Percentiles rank a stretch among this genome's conserved stretches.
Conservation (phyloP, 768 basidiomycete species). For the Leccinum variicolor region DNA sequence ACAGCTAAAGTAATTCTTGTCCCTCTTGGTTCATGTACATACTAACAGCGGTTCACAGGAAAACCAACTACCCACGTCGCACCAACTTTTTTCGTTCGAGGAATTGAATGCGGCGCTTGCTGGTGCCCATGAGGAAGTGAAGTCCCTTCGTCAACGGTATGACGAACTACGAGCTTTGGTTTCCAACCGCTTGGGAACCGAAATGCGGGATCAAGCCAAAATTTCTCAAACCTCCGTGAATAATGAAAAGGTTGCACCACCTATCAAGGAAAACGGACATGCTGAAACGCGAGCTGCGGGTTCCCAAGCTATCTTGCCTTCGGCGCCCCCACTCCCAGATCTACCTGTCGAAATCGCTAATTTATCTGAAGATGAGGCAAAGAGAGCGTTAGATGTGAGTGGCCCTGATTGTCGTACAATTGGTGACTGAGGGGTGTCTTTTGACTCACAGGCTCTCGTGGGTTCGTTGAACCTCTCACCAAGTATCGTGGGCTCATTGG, state of each 20-base stretch:
- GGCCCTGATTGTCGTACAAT: neutral
- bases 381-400: conserved; percentile 22
- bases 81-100: conserved; percentile 22
- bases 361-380: conserved; percentile 25
- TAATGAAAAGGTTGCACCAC: neutral
- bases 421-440: neutral
- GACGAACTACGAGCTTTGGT: conserved; percentile 22
- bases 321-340: neutral
- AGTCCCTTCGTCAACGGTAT: conserved; percentile 23
- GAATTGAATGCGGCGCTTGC: conserved; percentile 24
- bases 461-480: conserved; percentile 14
- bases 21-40: neutral
- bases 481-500: neutral
- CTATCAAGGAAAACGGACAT: neutral
- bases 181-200: conserved; percentile 9
- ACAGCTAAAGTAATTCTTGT: conserved; percentile 7
- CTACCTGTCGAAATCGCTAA: conserved; percentile 12
- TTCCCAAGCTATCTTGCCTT: neutral
- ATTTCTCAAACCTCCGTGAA: neutral
- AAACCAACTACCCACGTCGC: neutral
- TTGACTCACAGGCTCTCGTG: conserved; percentile 9
- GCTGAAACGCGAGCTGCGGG: neutral
- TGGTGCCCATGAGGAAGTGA: conserved; percentile 23
- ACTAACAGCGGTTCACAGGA: conserved; percentile 11
- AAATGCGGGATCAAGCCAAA: neutral